Conservation (phyloP, 352 stramenopile species). For the Phytophthora nicotianae region DNA sequence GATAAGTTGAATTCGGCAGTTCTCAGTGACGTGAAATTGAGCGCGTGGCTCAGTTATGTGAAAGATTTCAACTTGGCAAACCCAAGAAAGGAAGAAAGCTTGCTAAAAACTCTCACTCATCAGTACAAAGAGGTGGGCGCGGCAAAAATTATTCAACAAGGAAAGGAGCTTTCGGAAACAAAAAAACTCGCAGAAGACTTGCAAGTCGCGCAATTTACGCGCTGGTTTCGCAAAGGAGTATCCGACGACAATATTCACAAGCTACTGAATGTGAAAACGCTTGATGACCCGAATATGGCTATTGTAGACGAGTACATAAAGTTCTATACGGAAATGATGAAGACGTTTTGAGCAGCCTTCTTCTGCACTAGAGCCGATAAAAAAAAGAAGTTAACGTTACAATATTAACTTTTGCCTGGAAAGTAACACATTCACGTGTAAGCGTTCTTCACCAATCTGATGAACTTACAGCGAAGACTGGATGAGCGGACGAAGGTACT, state of each 20-base stretch:
- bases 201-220: not conserved
- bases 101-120: not conserved
- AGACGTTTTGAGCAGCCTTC: not conserved
- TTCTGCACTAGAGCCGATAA: no score
- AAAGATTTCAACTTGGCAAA: not conserved
- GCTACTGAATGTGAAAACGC: not conserved
- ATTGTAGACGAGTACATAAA: not conserved
- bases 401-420: no score
- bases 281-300: not conserved
- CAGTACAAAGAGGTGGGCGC: not conserved
- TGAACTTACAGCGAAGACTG: conserved; percentile 16
- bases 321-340: not conserved
- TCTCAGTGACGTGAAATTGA: not conserved
- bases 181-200: conserved; percentile 5
- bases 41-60: conserved; percentile 8
- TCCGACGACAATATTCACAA: not conserved
- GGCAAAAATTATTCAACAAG: not conserved
- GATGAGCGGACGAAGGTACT: conserved; percentile 44
- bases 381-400: no score
- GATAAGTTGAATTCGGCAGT: not conserved
- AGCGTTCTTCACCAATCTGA: not conserved
- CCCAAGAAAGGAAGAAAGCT: not conserved
- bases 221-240: not conserved
- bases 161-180: not conserved
- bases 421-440: no score